A percentile compares a stretch with the other conserved stretches of the same genome.
phyloP scores from a whole-genome alignment of 116 monocot species.

The Posidonia oceanica region DNA sequence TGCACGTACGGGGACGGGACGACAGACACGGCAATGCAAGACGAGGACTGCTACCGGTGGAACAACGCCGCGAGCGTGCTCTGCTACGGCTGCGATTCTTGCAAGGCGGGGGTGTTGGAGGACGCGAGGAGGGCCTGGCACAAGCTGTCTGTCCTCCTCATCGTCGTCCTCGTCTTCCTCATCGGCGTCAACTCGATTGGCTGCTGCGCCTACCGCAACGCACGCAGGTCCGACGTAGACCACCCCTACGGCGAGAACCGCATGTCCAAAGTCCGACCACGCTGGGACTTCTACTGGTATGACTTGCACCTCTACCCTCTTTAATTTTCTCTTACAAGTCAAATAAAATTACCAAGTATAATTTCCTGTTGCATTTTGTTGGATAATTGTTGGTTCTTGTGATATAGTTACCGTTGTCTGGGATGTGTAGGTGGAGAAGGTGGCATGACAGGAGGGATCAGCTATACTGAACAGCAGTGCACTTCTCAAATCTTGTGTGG shows the following conservation, averaged over 20 bases:
- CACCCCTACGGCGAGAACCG: slow-evolving; percentile 45
- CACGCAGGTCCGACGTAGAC: slow-evolving; percentile 30
- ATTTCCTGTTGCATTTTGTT: not conserved
- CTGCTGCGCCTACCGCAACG: slow-evolving; percentile 83
- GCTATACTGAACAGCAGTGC: not conserved
- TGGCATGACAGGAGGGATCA: slow-evolving; percentile 7
- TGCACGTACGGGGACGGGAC: slow-evolving; percentile 15
- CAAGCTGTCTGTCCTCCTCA: slow-evolving; percentile 69
- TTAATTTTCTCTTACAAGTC: no score
- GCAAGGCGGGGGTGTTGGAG: slow-evolving; percentile 84
- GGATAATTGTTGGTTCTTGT: no score
- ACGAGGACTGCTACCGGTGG: slow-evolving; percentile 29
- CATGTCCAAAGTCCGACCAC: slow-evolving; percentile 29
- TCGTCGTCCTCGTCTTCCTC: slow-evolving; percentile 62
- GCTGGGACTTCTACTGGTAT: slow-evolving; percentile 35
- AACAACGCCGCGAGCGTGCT: slow-evolving; percentile 27
- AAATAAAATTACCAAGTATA: no score
- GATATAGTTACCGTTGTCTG: no score
- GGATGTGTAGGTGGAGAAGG: slow-evolving; percentile 3
- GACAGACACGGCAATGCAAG: slow-evolving; percentile 10
- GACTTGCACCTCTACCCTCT: no score
- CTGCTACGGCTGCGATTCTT: slow-evolving; percentile 74
- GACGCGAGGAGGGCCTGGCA: slow-evolving; percentile 72
- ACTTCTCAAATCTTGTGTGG: no score
- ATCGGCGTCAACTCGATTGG: slow-evolving; percentile 60